Percentiles rank a stretch among this genome's conserved stretches.
Conservation (phyloP, 352 stramenopile genomes). For the Phytophthora podocarpi region DNA sequence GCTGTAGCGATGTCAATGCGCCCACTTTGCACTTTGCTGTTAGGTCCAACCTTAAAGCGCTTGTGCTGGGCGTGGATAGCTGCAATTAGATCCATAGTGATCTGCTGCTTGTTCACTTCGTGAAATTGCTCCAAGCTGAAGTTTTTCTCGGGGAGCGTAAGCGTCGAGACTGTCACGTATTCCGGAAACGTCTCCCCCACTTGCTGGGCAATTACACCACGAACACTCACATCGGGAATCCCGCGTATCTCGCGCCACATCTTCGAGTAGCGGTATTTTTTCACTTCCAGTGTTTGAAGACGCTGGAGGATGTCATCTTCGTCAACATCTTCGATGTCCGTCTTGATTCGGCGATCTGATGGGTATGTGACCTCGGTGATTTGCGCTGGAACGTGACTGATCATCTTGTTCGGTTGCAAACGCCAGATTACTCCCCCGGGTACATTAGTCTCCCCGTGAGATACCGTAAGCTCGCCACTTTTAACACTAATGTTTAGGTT, state of each 20-base stretch:
- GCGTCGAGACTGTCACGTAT: constrained; percentile 90
- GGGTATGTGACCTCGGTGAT: constrained; percentile 92
- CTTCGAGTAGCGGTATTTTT: constrained; percentile 92
- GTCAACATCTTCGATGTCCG: constrained; percentile 90
- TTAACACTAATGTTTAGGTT: constrained; percentile 58
- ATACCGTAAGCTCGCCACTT: constrained; percentile 56
- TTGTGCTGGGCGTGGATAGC: constrained; percentile 88
- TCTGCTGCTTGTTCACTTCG: constrained; percentile 94
- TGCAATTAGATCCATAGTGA: constrained; percentile 91
- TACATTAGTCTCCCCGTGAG: constrained; percentile 48
- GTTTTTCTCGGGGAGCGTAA: constrained; percentile 85
- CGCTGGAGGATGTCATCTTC: constrained; percentile 90
- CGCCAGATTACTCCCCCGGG: constrained; percentile 56
- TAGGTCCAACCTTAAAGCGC: constrained; percentile 65
- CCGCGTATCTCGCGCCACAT: constrained; percentile 89
- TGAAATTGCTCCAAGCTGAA: constrained; percentile 92
- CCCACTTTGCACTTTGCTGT: constrained; percentile 47
- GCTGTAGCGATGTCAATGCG: constrained; percentile 54
- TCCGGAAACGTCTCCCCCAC: constrained; percentile 92
- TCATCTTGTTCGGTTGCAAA: constrained; percentile 61
- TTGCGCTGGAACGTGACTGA: constrained; percentile 83
- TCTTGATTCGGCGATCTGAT: constrained; percentile 94
- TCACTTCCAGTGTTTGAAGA: constrained; percentile 88
- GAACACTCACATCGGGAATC: constrained; percentile 73
- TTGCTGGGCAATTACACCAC: constrained; percentile 95